Conservation (phyloP, 2,329 filamentous ascomycete genomes). For the Alternaria solani region DNA sequence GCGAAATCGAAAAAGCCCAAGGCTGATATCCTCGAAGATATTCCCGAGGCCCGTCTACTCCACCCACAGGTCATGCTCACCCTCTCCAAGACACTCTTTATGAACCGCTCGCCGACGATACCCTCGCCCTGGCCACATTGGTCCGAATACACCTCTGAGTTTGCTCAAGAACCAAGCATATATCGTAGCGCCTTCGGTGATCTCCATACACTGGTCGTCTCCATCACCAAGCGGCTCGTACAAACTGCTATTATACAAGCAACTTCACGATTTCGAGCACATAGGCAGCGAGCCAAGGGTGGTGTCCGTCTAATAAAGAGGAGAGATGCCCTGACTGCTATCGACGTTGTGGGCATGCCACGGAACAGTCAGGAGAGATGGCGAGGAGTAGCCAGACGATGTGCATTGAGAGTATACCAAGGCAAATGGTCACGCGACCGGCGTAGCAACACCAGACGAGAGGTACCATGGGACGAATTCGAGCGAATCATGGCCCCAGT, state of each 20-base stretch:
- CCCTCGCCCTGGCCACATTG: constrained; percentile 45
- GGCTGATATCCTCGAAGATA: constrained; percentile 29
- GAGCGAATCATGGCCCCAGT: constrained; percentile 38
- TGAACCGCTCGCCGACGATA: constrained; percentile 43
- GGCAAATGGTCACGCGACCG: constrained; percentile 18
- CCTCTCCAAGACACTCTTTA: constrained; percentile 47
- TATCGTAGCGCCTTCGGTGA: constrained; percentile 79
- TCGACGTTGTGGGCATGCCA: constrained; percentile 63
- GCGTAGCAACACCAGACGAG: constrained; percentile 41
- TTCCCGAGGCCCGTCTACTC: constrained; percentile 47
- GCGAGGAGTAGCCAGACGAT: constrained; percentile 61
- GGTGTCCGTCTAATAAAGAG: constrained; percentile 50
- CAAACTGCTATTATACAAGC: constrained; percentile 74
- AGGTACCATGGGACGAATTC: constrained; percentile 54
- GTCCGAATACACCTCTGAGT: constrained; percentile 38
- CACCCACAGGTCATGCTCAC: constrained; percentile 38
- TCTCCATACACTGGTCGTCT: constrained; percentile 73
- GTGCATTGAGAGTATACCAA: constrained; percentile 59
- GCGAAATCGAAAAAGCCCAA: background rate
- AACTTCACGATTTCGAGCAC: constrained; percentile 70
- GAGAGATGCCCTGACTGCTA: constrained; percentile 63
- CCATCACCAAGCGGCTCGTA: constrained; percentile 74
- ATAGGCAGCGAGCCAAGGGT: constrained; percentile 40
- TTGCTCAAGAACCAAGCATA: constrained; percentile 66
- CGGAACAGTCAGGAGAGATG: constrained; percentile 60